Conservation (phyloP, 139 green algal species). For the Chlorella sp. region DNA sequence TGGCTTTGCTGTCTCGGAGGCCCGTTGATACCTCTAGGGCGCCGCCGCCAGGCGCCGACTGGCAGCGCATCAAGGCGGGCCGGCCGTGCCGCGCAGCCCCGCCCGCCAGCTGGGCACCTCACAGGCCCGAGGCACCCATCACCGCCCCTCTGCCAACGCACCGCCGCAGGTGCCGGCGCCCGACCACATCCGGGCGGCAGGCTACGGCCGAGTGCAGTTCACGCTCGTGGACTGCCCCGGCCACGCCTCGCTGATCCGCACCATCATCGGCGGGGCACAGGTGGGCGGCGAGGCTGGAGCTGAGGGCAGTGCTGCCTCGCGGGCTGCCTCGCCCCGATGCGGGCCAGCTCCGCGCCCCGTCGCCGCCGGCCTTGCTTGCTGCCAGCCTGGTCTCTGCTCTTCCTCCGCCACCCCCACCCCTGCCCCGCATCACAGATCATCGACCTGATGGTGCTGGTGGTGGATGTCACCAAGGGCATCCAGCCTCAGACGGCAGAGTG, state of each 20-base stretch:
- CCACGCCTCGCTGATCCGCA: conserved; percentile 95
- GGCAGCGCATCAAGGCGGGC: no score
- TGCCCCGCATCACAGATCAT: conserved; percentile 81
- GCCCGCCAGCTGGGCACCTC: no score
- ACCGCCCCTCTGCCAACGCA: no score
- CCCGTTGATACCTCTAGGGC: no score
- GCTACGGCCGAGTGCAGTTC: conserved; percentile 74
- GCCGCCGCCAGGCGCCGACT: no score
- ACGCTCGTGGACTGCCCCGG: conserved; percentile 98
- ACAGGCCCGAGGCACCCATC: no score
- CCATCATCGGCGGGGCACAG: conserved; percentile 88
- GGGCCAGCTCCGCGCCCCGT: no score
- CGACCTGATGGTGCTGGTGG: conserved; percentile 93
- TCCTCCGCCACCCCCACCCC: background rate
- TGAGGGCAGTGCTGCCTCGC: no score
- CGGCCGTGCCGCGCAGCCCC: no score
- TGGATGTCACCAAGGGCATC: conserved; percentile 94
- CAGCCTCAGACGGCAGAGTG: conserved; percentile 93
- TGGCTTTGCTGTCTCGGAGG: no score
- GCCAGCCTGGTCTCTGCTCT: background rate
- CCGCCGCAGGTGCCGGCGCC: conserved; percentile 26
- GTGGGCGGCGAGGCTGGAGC: background rate
- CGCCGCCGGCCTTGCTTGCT: background rate
- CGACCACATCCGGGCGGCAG: background rate
- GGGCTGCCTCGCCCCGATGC: no score